A percentile compares a stretch with the other conserved stretches of the same genome.
Conservation (phyloP, 768 basidiomycete species). For the Mycena galopus region DNA sequence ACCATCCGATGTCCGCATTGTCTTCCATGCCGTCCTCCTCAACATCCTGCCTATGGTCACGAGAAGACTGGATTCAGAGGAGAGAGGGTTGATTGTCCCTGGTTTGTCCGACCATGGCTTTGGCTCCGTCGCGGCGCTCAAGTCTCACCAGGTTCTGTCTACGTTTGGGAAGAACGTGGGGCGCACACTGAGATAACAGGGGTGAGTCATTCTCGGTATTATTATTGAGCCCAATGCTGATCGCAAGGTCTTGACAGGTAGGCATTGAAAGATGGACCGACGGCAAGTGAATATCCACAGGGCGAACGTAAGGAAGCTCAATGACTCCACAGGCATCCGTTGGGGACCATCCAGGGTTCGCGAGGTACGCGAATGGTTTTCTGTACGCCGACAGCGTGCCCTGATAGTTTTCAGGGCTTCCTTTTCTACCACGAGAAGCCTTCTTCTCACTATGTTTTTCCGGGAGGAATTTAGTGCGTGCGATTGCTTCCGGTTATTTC, state of each 20-base stretch:
- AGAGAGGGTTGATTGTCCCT: slow-evolving; percentile 76
- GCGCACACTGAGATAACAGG: slow-evolving; percentile 80
- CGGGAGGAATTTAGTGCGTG: slow-evolving; percentile 60
- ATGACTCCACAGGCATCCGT: slow-evolving; percentile 61
- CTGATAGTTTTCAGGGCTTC: slow-evolving; percentile 68
- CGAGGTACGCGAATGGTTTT: slow-evolving; percentile 59
- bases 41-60: slow-evolving; percentile 83
- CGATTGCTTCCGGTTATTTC: slow-evolving; percentile 36
- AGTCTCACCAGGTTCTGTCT: slow-evolving; percentile 71
- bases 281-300: slow-evolving; percentile 51
- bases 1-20: slow-evolving; percentile 65
- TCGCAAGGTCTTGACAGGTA: slow-evolving; percentile 58
- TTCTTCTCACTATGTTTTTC: slow-evolving; percentile 54
- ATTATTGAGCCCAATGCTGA: neutral
- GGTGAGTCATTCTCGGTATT: slow-evolving; percentile 53
- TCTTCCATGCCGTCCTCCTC: slow-evolving; percentile 81
- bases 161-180: slow-evolving; percentile 89
- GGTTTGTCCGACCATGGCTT: too few relatives aligned
- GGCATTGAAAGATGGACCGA: slow-evolving; percentile 90
- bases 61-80: slow-evolving; percentile 81
- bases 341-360: slow-evolving; percentile 88
- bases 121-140: too few relatives aligned
- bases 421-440: slow-evolving; percentile 86
- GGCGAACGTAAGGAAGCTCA: neutral
- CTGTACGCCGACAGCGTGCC: neutral